phyloP scores from a whole-genome alignment of 345 rosid genomes.

The Toxicodendron radicans region DNA sequence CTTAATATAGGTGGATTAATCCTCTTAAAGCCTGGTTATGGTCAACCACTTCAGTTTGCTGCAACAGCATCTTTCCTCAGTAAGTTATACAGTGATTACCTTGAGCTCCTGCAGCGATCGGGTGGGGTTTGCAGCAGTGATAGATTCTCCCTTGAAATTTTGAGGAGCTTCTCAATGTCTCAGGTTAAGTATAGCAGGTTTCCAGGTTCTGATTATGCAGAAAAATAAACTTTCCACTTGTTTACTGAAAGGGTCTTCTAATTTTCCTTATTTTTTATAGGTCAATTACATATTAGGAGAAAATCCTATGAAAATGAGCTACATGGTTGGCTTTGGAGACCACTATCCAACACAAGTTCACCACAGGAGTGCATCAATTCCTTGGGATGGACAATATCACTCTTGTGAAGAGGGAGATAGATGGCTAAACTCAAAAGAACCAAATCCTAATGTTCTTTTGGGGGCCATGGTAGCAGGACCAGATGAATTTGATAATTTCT shows the following conservation, averaged over 20 bases:
- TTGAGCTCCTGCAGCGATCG: constrained; percentile 35
- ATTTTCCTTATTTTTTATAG: constrained; percentile 21
- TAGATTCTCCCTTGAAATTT: constrained; percentile 35
- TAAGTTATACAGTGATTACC: constrained; percentile 60
- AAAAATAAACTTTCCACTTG: not conserved
- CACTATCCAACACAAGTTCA: constrained; percentile 49
- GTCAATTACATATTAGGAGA: constrained; percentile 49
- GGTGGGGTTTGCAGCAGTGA: constrained; percentile 38
- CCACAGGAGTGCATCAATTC: constrained; percentile 59
- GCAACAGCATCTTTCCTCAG: constrained; percentile 59
- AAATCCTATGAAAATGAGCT: constrained; percentile 62
- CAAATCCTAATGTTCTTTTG: constrained; percentile 41
- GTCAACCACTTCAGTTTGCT: constrained; percentile 46
- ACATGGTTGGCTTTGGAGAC: constrained; percentile 60
- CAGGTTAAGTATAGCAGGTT: constrained; percentile 31
- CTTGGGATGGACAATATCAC: constrained; percentile 37
- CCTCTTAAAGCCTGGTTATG: constrained; percentile 37
- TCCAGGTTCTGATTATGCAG: not conserved
- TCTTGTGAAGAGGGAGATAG: constrained; percentile 38
- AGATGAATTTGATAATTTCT: constrained; percentile 36
- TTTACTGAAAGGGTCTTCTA: not conserved
- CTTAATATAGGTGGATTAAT: constrained; percentile 53
- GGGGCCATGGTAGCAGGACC: constrained; percentile 55
- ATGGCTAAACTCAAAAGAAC: constrained; percentile 38
- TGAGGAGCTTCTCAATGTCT: constrained; percentile 45